A percentile compares a stretch with the other conserved stretches of the same genome.
phyloP scores from a whole-genome alignment of 257 asterid species.

The Linaria vulgaris region DNA sequence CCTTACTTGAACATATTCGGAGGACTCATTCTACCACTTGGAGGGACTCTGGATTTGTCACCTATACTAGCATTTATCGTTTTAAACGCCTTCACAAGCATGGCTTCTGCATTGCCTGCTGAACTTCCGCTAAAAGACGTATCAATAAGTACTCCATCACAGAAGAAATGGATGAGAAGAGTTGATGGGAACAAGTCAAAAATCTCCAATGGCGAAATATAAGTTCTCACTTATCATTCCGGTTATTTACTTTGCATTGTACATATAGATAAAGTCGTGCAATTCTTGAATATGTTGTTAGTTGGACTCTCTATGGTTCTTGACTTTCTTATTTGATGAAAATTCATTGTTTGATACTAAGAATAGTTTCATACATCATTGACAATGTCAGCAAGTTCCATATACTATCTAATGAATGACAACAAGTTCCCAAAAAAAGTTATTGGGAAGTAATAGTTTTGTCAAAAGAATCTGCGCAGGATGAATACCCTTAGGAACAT shows the following conservation, averaged over 20 bases:
- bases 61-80: constrained; percentile 83
- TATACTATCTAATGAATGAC: background rate
- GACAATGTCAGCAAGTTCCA: background rate
- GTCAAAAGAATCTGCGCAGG: background rate
- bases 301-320: constrained; percentile 16
- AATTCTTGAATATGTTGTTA: constrained; percentile 16
- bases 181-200: constrained; percentile 42
- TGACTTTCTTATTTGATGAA: too few relatives aligned
- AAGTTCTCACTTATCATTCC: background rate
- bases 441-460: background rate
- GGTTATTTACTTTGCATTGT: constrained; percentile 7
- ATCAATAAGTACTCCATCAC: constrained; percentile 36
- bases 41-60: constrained; percentile 90
- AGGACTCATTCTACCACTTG: constrained; percentile 91
- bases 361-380: background rate
- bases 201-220: too few relatives aligned
- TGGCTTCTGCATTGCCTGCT: constrained; percentile 92
- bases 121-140: constrained; percentile 67
- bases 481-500: background rate
- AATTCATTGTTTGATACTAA: constrained; percentile 18
- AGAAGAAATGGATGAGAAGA: constrained; percentile 71
- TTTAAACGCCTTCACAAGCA: constrained; percentile 67
- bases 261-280: background rate
- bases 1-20: constrained; percentile 97
- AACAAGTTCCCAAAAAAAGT: background rate